phyloP scores from a whole-genome alignment of 2,329 filamentous ascomycete species.

The Curvularia sp. region DNA sequence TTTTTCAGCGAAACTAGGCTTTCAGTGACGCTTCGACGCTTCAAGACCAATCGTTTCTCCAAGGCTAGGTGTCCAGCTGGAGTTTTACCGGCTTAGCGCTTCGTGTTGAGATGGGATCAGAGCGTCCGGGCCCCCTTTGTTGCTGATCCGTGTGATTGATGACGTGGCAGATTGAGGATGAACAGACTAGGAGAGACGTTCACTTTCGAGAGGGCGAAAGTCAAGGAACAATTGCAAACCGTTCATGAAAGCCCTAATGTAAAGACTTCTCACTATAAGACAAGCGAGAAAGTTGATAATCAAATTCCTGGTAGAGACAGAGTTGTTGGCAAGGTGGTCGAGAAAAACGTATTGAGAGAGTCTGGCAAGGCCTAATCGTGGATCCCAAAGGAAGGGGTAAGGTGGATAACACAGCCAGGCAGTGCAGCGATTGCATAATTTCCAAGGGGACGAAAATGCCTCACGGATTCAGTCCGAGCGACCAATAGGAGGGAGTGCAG shows the following conservation, averaged over 20 bases:
- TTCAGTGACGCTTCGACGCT: not conserved
- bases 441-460: constrained; percentile 24
- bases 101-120: constrained; percentile 17
- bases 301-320: constrained; percentile 6
- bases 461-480: constrained; percentile 16
- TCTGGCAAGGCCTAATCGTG: constrained; percentile 2
- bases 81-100: constrained; percentile 3
- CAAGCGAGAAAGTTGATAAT: not conserved
- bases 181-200: constrained; percentile 2
- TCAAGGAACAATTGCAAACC: not conserved
- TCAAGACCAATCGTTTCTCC: constrained; percentile 1
- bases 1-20: constrained; percentile 14
- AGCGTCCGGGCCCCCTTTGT: constrained; percentile 14
- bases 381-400: constrained; percentile 1
- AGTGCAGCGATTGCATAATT: constrained; percentile 17
- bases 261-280: not conserved
- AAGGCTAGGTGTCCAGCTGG: constrained; percentile 2
- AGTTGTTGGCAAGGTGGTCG: not conserved
- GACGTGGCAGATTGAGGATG: constrained; percentile 18
- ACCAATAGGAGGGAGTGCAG: constrained; percentile 20
- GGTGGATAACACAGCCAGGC: constrained; percentile 11
- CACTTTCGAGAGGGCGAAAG: constrained; percentile 5
- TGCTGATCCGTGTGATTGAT: constrained; percentile 14
- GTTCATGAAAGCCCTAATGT: not conserved
- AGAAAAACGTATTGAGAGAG: constrained; percentile 1